Evolutionary conservation across 768 basidiomycete species (phyloP).

Genomic region (Mycena leptocephala): DNA sequence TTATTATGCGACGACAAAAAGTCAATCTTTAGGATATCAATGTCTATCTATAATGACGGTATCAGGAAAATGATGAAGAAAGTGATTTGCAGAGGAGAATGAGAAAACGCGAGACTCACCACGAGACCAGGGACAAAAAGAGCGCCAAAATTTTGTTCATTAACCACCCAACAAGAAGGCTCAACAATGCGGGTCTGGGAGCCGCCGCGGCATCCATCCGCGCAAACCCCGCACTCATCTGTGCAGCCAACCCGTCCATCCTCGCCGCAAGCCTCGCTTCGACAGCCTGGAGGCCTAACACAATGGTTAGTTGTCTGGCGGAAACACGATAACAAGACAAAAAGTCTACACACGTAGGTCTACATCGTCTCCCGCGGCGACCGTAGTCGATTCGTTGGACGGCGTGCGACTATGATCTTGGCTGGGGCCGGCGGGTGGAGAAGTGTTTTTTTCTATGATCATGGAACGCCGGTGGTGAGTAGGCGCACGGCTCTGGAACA

Average conservation of each 20-base stretch:
- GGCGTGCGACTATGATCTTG: neutral
- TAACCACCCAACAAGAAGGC: neutral
- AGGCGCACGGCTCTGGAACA: conserved; percentile 6
- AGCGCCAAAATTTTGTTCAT: neutral
- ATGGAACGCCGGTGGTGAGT: conserved; percentile 3
- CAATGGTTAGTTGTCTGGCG: conserved; percentile 10
- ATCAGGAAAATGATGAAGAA: conserved; percentile 12
- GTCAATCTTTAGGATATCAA: conserved; percentile 5
- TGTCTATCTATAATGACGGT: conserved; percentile 5
- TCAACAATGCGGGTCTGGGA: conserved; percentile 4
- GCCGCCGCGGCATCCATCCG: conserved; percentile 1
- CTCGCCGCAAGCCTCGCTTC: neutral
- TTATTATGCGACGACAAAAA: conserved; percentile 6
- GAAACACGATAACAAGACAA: conserved; percentile 13
- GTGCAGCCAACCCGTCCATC: too few species aligned
- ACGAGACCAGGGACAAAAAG: conserved; percentile 3
- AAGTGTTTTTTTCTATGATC: neutral
- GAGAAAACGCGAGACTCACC: conserved; percentile 10
- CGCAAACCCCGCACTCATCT: neutral
- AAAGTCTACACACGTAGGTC: neutral
- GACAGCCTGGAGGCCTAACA: conserved; percentile 9
- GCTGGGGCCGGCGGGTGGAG: conserved; percentile 7
- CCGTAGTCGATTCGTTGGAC: neutral
- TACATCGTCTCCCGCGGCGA: neutral
- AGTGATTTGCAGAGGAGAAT: conserved; percentile 13